Evolutionary conservation across 1,284 basidiomycete genomes (phyloP), one percentile per base, ranked within the genome.

Genomic region (Fomitopsis palustris): DNA sequence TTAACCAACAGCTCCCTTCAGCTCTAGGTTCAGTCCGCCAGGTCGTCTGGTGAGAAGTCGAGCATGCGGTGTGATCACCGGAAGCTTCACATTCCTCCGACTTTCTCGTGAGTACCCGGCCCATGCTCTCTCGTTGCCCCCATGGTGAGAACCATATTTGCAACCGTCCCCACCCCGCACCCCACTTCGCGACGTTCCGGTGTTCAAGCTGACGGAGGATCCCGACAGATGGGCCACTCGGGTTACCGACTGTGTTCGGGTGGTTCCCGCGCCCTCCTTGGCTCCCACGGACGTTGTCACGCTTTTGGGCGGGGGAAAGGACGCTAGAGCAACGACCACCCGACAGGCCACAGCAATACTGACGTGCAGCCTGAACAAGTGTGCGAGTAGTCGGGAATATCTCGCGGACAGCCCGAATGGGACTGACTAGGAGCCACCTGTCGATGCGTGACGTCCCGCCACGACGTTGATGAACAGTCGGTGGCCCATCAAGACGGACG

Each of bases 61-160:
- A 16, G 9, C 25, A 37, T 37, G 25, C 25, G 17, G 45, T 47
- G 45, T 29, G 25, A 47, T 29, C 45, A 47, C 49, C 47, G 47
- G 27, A 16, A 6, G 31, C 27, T 14, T 51, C 29, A 52, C 31
- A 52, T 52, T 33, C 33, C 33, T 27, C 49, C 49, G 49, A 52
- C 49, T 52, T 52, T 33, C 49, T 33, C 49, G 49, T 52, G 49
- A 52, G 49, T 52, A 52, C n/a, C 17, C n/a, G n/a, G 25, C 31
- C 7, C n/a, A 4, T 33, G 8, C 35, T 52, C 49, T 52, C 49
- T 35, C 49, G 31, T n/a, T 52, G 31, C 6, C n/a, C 49, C n/a
- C 33, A 33, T 52, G 49, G 31, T 52, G 49, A 12, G 49, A 52
- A 31, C 33, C n/a, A 31, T 21, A 31, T 33, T 35, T 23, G n/a